These are phyloP conservation scores for Agrostemma githago DNA, from an alignment of 148 eudicot species.

Conservation along the genomic window DNA sequence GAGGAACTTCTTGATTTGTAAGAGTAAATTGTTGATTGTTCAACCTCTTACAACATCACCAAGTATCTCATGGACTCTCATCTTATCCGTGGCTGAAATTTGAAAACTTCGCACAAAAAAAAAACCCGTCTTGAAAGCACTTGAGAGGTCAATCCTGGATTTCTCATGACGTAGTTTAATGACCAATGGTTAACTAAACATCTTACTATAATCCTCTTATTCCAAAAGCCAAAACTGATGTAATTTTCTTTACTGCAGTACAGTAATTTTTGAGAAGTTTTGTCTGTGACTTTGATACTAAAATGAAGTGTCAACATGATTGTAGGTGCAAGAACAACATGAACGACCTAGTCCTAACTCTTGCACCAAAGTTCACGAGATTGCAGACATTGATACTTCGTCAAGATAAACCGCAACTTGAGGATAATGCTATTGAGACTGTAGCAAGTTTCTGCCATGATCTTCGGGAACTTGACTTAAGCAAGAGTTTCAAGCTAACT, in stretches of 20 bases:
- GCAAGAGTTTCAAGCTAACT: slow-evolving; percentile 85
- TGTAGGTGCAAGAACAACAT: slow-evolving; percentile 82
- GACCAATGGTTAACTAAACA: not conserved
- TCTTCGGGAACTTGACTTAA: slow-evolving; percentile 78
- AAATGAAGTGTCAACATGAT: not conserved
- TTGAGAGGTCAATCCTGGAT: not conserved
- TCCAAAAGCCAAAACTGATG: not conserved
- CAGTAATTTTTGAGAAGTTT: not conserved
- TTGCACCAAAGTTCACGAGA: slow-evolving; percentile 73
- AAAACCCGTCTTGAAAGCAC: not conserved
- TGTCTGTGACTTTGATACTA: not conserved
- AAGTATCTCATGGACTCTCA: not conserved
- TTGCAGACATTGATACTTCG: slow-evolving; percentile 60
- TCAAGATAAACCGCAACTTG: slow-evolving; percentile 84
- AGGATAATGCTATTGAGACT: slow-evolving; percentile 66
- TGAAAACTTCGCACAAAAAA: no score
- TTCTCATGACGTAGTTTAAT: not conserved
- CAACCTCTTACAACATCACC: not conserved
- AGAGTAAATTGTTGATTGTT: not conserved
- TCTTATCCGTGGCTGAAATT: not conserved
- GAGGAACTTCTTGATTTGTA: not conserved
- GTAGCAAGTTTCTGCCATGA: slow-evolving; percentile 69
- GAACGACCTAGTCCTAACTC: slow-evolving; percentile 69
- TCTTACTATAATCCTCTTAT: not conserved
- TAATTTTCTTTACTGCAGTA: no score